Conservation (phyloP, 2,329 filamentous ascomycete genomes). For the Lasiodiplodia sp. region DNA sequence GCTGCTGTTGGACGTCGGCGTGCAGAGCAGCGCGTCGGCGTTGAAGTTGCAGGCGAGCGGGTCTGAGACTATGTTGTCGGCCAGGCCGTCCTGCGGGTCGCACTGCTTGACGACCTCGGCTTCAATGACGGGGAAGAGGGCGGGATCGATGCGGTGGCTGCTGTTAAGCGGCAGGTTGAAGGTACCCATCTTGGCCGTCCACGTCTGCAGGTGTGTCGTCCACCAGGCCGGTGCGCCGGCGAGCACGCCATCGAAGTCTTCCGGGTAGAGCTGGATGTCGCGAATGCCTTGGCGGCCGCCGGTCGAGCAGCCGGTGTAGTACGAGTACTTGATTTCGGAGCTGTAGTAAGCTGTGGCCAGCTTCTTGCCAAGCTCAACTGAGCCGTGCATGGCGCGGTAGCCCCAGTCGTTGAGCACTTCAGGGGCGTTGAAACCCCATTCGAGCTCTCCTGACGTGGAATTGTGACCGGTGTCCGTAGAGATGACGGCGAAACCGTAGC, state of each 20-base stretch:
- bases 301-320: conserved; percentile 66
- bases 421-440: conserved; percentile 49
- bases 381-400: conserved; percentile 52
- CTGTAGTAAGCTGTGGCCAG: conserved; percentile 60
- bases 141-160: conserved; percentile 14
- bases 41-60: conserved; percentile 28
- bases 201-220: conserved; percentile 56
- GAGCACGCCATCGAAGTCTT: conserved; percentile 65
- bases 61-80: conserved; percentile 22
- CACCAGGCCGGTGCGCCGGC: conserved; percentile 62
- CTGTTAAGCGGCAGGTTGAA: conserved; percentile 26
- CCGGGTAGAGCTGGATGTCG: conserved; percentile 60
- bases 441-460: conserved; percentile 41
- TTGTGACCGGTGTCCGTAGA: conserved; percentile 57
- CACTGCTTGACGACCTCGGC: conserved; percentile 27
- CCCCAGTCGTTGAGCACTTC: conserved; percentile 49
- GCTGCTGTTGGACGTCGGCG: conserved; percentile 6
- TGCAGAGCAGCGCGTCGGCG: conserved; percentile 17
- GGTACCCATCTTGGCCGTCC: conserved; percentile 52
- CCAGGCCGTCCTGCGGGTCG: conserved; percentile 26
- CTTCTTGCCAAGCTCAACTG: conserved; percentile 57
- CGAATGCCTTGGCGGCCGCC: conserved; percentile 67
- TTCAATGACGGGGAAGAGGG: conserved; percentile 23
- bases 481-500: conserved; percentile 54
- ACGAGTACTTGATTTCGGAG: conserved; percentile 42